Evolutionary conservation across 768 basidiomycete genomes (phyloP).

Genomic region (Mycena rosella): DNA sequence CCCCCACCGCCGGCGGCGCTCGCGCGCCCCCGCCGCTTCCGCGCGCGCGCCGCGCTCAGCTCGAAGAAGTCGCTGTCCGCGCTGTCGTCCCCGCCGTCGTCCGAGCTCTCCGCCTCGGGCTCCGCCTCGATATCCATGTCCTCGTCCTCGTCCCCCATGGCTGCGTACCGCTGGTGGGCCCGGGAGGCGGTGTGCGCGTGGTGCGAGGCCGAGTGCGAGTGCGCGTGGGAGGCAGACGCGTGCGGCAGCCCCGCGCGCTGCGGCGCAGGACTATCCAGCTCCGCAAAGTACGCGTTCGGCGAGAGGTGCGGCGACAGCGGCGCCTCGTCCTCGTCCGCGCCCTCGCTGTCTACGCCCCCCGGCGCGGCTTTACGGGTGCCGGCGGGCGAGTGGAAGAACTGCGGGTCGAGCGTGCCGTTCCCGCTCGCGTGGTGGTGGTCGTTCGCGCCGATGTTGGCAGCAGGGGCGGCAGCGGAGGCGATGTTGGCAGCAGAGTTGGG

Average conservation of each 20-base stretch:
- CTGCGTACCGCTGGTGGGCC: neutral
- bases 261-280: slow-evolving; percentile 8
- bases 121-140: neutral
- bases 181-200: neutral
- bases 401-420: slow-evolving; percentile 29
- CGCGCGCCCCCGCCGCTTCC: slow-evolving; percentile 7
- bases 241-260: neutral
- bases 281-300: slow-evolving; percentile 33
- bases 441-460: too few species aligned
- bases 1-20: neutral
- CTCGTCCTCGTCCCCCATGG: neutral
- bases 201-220: neutral
- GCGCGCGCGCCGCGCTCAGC: slow-evolving; percentile 5
- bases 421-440: neutral
- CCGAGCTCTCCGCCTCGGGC: slow-evolving; percentile 24
- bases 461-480: too few species aligned
- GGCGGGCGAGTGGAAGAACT: slow-evolving; percentile 9
- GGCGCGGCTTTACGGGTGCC: too few species aligned
- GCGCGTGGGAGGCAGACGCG: neutral
- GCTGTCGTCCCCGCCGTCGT: slow-evolving; percentile 34
- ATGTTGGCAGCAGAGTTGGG: too few species aligned
- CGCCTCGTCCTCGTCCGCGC: neutral
- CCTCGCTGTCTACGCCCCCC: too few species aligned
- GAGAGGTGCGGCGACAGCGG: slow-evolving; percentile 12
- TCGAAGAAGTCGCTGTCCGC: slow-evolving; percentile 34